These are phyloP conservation scores for Aspergillus nanangensis DNA, from an alignment of 495 filamentous ascomycete genomes.

Conservation along the genomic window DNA sequence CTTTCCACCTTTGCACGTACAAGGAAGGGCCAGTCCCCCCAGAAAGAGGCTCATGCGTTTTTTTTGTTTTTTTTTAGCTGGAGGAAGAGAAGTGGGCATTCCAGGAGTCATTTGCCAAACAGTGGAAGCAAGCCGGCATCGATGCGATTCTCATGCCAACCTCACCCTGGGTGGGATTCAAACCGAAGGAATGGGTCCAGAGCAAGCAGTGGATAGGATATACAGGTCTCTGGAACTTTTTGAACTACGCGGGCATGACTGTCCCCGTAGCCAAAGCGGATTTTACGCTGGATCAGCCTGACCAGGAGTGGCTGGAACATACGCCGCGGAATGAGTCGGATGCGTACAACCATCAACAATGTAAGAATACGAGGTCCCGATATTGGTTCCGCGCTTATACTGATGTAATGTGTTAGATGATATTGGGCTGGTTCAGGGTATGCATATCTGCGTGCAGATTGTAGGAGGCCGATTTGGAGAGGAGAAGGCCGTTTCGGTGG, in stretches of 20 bases:
- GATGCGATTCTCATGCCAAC: slow-evolving; percentile 66
- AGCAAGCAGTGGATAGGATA: slow-evolving; percentile 59
- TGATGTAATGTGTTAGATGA: slow-evolving; percentile 26
- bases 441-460: slow-evolving; percentile 53
- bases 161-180: slow-evolving; percentile 48
- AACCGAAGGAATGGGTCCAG: slow-evolving; percentile 43
- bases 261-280: slow-evolving; percentile 50
- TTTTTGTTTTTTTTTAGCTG: slow-evolving; percentile 13
- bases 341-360: slow-evolving; percentile 39
- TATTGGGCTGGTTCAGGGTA: slow-evolving; percentile 41
- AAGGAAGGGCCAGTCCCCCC: too few relatives aligned
- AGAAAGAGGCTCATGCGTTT: neutral
- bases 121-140: slow-evolving; percentile 53
- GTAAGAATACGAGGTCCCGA: slow-evolving; percentile 19
- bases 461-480: slow-evolving; percentile 46
- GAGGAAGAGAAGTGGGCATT: slow-evolving; percentile 30
- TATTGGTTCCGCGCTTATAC: neutral
- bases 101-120: slow-evolving; percentile 30
- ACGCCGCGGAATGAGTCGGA: slow-evolving; percentile 36
- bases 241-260: slow-evolving; percentile 59
- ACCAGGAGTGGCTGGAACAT: slow-evolving; percentile 29
- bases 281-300: slow-evolving; percentile 22
- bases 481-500: slow-evolving; percentile 44
- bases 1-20: too few relatives aligned
- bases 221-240: slow-evolving; percentile 62